These are phyloP conservation scores for Fusarium tjaetaba DNA, from an alignment of 2,329 filamentous ascomycete genomes.

Conservation along the genomic window DNA sequence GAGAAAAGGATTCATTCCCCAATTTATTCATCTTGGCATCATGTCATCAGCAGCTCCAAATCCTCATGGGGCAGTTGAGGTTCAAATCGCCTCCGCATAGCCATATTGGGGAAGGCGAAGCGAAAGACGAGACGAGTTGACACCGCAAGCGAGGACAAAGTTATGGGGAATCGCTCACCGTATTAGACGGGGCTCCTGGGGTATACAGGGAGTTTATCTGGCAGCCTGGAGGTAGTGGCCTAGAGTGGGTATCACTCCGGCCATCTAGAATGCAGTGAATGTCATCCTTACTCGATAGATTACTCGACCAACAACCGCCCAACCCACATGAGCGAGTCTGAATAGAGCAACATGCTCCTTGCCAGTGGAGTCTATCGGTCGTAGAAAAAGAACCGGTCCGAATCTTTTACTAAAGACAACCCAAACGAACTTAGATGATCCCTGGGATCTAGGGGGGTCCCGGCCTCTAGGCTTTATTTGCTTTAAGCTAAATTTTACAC, in stretches of 20 bases:
- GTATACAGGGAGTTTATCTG: neutral
- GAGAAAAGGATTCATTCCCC: slow-evolving; percentile 1
- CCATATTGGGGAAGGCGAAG: slow-evolving; percentile 21
- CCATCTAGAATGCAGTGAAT: slow-evolving; percentile 14
- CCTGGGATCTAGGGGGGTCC: neutral
- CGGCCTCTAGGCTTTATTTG: neutral
- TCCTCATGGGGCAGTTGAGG: slow-evolving; percentile 1
- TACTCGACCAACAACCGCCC: neutral
- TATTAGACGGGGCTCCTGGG: neutral
- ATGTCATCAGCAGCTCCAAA: slow-evolving; percentile 10
- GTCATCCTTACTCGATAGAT: slow-evolving; percentile 16
- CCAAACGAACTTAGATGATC: neutral
- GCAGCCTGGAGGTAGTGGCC: slow-evolving; percentile 13
- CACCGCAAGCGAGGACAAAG: neutral
- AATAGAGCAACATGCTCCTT: neutral
- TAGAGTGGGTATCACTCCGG: slow-evolving; percentile 1
- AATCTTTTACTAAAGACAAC: slow-evolving; percentile 10
- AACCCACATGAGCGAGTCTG: neutral
- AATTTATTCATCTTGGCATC: slow-evolving; percentile 24
- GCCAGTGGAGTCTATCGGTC: slow-evolving; percentile 28
- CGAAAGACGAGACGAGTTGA: neutral
- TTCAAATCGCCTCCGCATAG: neutral
- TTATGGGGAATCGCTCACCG: neutral
- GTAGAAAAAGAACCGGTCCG: slow-evolving; percentile 40
- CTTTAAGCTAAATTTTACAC: slow-evolving; percentile 15